Conservation (phyloP, 2,329 filamentous ascomycete genomes). For the Arthrobotrys sinensis region DNA sequence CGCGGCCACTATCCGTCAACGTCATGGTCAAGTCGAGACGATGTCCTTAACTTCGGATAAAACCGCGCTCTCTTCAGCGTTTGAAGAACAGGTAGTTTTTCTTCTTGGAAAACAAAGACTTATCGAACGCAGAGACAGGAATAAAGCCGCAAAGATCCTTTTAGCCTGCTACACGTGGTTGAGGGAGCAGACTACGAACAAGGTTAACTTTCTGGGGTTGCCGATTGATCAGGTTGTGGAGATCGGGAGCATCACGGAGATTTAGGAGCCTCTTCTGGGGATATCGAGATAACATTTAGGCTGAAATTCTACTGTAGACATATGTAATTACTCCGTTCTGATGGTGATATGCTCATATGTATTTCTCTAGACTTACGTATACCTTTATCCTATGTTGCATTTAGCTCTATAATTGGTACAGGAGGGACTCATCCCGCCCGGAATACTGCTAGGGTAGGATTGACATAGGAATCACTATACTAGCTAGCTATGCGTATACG, state of each 20-base stretch:
- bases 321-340: too few species aligned
- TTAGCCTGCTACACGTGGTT: constrained; percentile 47
- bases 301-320: background rate
- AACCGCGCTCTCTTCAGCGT: constrained; percentile 42
- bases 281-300: background rate
- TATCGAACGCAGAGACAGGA: constrained; percentile 37
- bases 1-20: constrained; percentile 21
- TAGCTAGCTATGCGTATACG: too few species aligned
- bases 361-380: too few species aligned
- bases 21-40: constrained; percentile 23
- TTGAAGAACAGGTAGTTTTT: constrained; percentile 58
- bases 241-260: constrained; percentile 79
- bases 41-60: constrained; percentile 36
- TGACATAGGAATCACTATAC: too few species aligned
- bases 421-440: too few species aligned
- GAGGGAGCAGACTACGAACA: constrained; percentile 55
- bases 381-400: too few species aligned
- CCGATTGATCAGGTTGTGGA: constrained; percentile 76
- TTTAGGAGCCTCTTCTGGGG: constrained; percentile 67
- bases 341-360: too few species aligned
- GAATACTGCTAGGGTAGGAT: too few species aligned
- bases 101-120: constrained; percentile 54
- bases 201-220: constrained; percentile 65
- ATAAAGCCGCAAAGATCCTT: constrained; percentile 16
- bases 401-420: too few species aligned